Evolutionary conservation across 371 early-diverging fungal species (phyloP), one percentile per base, ranked within the genome.

Genomic region (Vairimorpha apis): DNA sequence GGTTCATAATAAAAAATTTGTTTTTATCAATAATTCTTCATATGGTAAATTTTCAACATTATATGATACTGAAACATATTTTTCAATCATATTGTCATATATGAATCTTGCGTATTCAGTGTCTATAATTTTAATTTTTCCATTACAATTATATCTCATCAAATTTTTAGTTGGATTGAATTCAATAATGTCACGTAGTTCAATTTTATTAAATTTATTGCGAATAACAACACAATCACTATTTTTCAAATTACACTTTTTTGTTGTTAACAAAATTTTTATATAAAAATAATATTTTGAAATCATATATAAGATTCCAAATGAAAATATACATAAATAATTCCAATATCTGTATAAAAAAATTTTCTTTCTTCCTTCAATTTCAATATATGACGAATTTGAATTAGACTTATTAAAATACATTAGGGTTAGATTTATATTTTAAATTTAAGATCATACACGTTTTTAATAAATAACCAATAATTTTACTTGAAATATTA

Each of bases 251-350:
- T 30, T 58, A 30, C 55, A 49, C 16, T 16, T 21, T n/a, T 45
- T 68, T 43, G 64, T 70, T 51, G 53, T 76, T 56, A 65, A 64
- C 35, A 29, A 51, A 25, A 53, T 45, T 35, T 69, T 68, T 21
- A 76, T 56, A 1, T 25, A 27, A 1, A 72, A 73, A n/a, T 64
- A 47, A 55, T 70, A 70, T 44, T 47, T 63, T 30, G 71, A 72
- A 1, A 80, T 44, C 45, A 80, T 69, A 27, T 75, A 71, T 27
- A 80, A 65, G 13, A 70, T 27, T n/a, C 80, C 80, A 7, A 80
- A 37, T 5, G 72, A 62, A 41, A 68, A n/a, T 14, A 67, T 37
- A 23, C 74, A 80, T 21, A 80, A 21, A 1, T 47, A 30, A 43
- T 74, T 68, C 59, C 77, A 80, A 21, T 76, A n/a, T 18, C 18